Conservation (phyloP, 2,329 filamentous ascomycete species). For the Sporothrix mexicana region DNA sequence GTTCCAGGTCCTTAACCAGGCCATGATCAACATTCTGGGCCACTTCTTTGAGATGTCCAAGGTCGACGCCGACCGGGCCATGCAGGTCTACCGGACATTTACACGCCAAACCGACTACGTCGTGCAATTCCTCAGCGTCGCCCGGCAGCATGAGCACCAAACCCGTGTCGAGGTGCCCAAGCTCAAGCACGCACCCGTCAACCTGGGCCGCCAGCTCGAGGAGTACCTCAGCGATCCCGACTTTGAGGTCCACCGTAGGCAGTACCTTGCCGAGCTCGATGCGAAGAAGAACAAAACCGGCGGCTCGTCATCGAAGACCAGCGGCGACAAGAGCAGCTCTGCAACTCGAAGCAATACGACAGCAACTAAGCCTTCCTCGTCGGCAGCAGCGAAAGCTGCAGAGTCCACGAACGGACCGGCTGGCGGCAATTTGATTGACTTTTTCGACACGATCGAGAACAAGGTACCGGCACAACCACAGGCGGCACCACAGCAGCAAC, state of each 20-base stretch:
- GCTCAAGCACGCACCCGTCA: slow-evolving; percentile 94
- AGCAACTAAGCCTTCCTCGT: slow-evolving; percentile 39
- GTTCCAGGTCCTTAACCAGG: slow-evolving; percentile 95
- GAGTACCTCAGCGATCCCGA: slow-evolving; percentile 95
- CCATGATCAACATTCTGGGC: slow-evolving; percentile 93
- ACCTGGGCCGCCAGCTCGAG: slow-evolving; percentile 84
- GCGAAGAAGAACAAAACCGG: slow-evolving; percentile 61
- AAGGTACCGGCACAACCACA: slow-evolving; percentile 69
- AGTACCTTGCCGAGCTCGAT: slow-evolving; percentile 88
- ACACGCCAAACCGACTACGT: slow-evolving; percentile 91
- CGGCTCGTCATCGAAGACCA: slow-evolving; percentile 44
- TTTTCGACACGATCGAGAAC: slow-evolving; percentile 91
- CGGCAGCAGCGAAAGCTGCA: slow-evolving; percentile 50
- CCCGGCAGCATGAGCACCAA: slow-evolving; percentile 87
- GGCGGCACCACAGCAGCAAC: slow-evolving; percentile 43
- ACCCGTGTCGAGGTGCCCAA: slow-evolving; percentile 95
- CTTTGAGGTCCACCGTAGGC: slow-evolving; percentile 89
- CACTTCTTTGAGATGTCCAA: slow-evolving; percentile 99
- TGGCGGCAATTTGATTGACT: slow-evolving; percentile 81
- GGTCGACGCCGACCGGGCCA: slow-evolving; percentile 86
- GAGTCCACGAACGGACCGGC: slow-evolving; percentile 66
- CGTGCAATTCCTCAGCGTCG: slow-evolving; percentile 85
- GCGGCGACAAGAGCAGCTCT: slow-evolving; percentile 4
- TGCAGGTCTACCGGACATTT: slow-evolving; percentile 91
- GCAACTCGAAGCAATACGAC: slow-evolving; percentile 47